Evolutionary conservation across 1,284 basidiomycete genomes (phyloP).

Genomic region (Apiotrichum gamsii): DNA sequence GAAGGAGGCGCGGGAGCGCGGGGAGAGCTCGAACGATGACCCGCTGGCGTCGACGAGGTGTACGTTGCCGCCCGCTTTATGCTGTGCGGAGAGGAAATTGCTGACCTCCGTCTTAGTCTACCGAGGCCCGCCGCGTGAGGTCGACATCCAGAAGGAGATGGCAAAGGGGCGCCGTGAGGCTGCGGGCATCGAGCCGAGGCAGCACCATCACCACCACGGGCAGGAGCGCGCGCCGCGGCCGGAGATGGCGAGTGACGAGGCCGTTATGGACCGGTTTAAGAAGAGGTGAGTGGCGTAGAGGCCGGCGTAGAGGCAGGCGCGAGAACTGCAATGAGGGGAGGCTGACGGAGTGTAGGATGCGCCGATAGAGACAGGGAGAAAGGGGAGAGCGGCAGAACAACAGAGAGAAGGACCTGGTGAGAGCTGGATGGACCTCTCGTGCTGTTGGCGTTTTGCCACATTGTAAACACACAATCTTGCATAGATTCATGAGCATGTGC

Average conservation of each 20-base stretch:
- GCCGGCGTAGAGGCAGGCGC: too few species aligned
- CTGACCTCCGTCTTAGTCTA: slow-evolving; percentile 56
- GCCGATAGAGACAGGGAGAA: too few species aligned
- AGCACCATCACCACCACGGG: too few species aligned
- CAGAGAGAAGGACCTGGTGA: too few species aligned
- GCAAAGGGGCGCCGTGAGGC: slow-evolving; percentile 77
- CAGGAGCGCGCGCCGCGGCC: slow-evolving; percentile 39
- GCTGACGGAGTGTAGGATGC: too few species aligned
- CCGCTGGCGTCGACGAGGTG: slow-evolving; percentile 77
- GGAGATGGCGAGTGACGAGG: slow-evolving; percentile 84
- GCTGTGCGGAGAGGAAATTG: background rate
- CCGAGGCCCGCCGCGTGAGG: slow-evolving; percentile 64
- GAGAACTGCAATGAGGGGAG: too few species aligned
- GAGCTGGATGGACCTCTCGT: too few species aligned
- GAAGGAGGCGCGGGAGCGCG: slow-evolving; percentile 2
- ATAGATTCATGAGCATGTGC: too few species aligned
- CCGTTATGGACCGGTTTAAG: slow-evolving; percentile 57
- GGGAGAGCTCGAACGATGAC: slow-evolving; percentile 45
- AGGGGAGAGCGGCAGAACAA: too few species aligned
- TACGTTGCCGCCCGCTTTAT: slow-evolving; percentile 49
- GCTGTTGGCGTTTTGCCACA: too few species aligned
- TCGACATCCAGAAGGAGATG: slow-evolving; percentile 74
- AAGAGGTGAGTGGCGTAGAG: slow-evolving; percentile 31
- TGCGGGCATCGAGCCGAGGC: slow-evolving; percentile 59
- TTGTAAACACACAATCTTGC: too few species aligned